Base-by-base conservation (phyloP, 495 filamentous ascomycete species). In the Talaromyces ruber region DNA sequence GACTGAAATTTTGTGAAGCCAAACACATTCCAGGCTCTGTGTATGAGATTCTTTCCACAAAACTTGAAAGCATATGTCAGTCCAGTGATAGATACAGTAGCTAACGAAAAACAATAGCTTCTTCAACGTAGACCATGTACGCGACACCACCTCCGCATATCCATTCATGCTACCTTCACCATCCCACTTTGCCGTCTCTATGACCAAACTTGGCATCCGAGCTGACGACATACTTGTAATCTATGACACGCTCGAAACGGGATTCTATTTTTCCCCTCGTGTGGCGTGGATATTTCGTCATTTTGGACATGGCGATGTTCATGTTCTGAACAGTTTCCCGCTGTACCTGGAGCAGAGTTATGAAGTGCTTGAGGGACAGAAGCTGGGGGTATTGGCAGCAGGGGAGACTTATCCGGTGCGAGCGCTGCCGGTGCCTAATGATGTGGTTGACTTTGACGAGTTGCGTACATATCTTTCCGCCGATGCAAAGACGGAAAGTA, bases 241-340 rank as follows among this genome's bases (percentile, higher is more conserved):
- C n/a, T 75, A 75, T 58, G 72, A 75, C 34, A 59, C 69, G 1
- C 32, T 64, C 4, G 69, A 72, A 25, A 61, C 70, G 1, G 72
- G 68, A 4, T 61, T 71, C 6, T 75, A 75, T 60, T 70, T 59
- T 4, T 66, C 71, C 0, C 72, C 72, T 1, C 69, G 72, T 0
- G 68, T 72, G 7, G 72, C 72, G 21, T 75, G 68, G 67, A 70
- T 58, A 2, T 75, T 50, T 30, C 65, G 60, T 3, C 45, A 68
- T 39, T 75, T 73, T 45, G 69, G 72, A 0, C 71, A 72, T 51
- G 43, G 26, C 0, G 43, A 63, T 4, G 71, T 72, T 30, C 68
- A 75, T 28, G 70, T 75, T 1, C 29, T 75, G 65, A 75, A 75
- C 29, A 75, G 66, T 30, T 73, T 75, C n/a, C 65, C 65, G 7